A percentile compares a stretch with the other conserved stretches of the same genome.
These are phyloP conservation scores for Pseudotsuga menziesii DNA, from an alignment of 75 land plant genomes.

Conservation along the genomic window DNA sequence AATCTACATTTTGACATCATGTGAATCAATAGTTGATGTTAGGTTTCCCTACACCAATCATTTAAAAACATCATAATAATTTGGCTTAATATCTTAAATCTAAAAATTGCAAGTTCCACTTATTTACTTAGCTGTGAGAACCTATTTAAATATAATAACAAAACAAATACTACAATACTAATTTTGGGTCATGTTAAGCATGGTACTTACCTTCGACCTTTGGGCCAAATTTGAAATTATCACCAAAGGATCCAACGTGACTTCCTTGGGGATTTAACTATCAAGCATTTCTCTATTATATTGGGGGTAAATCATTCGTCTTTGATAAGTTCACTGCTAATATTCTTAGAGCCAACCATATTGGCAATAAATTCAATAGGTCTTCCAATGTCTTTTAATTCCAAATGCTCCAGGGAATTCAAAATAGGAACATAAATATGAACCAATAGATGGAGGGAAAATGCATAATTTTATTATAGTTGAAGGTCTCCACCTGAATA, in stretches of 20 bases:
- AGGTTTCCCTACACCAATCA: conserved; percentile 55
- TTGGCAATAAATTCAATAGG: conserved; percentile 83
- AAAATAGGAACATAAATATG: conserved; percentile 53
- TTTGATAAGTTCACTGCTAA: conserved; percentile 67
- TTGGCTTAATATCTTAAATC: not conserved
- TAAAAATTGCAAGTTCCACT: not conserved
- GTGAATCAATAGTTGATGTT: too few relatives aligned
- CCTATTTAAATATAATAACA: not conserved
- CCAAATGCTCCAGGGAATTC: conserved; percentile 65
- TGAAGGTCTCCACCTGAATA: not conserved
- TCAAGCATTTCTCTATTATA: conserved; percentile 57
- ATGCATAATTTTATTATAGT: conserved; percentile 1
- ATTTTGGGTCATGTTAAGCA: not conserved
- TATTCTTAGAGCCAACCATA: conserved; percentile 57
- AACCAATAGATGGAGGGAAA: conserved; percentile 32
- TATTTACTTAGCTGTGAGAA: not conserved
- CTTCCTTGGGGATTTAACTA: conserved; percentile 58
- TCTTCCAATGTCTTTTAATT: conserved; percentile 53
- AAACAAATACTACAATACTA: not conserved
- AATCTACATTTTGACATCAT: too few relatives aligned
- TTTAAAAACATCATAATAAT: not conserved
- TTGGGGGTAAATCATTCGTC: conserved; percentile 56
- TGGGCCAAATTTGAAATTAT: conserved; percentile 90
- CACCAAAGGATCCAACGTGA: conserved; percentile 66
- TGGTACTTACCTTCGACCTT: conserved; percentile 68